A percentile compares a stretch with the other conserved stretches of the same genome.
These are phyloP conservation scores for Hippophae rhamnoides DNA, from an alignment of 306 rosid genomes.

Conservation along the genomic window DNA sequence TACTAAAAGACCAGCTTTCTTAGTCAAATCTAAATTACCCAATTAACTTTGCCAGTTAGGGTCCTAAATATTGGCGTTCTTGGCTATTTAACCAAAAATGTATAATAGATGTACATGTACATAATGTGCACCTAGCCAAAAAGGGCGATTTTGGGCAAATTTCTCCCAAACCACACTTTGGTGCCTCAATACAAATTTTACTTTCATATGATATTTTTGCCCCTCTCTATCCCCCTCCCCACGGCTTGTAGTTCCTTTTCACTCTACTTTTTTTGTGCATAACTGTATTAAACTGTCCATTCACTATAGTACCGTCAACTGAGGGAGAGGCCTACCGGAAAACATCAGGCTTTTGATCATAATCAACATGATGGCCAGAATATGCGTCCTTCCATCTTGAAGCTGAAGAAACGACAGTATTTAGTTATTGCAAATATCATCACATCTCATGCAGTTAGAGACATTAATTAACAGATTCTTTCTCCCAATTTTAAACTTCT, in stretches of 20 bases:
- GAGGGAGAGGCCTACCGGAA: slow-evolving; percentile 19
- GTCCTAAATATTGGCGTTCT: too few relatives aligned
- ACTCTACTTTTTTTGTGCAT: background rate
- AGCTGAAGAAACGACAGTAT: slow-evolving; percentile 11
- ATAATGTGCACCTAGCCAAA: too few relatives aligned
- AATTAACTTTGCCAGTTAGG: too few relatives aligned
- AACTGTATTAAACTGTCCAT: slow-evolving; percentile 1
- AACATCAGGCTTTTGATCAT: slow-evolving; percentile 35
- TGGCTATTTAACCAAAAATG: too few relatives aligned
- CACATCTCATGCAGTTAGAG: background rate
- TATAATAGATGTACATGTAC: too few relatives aligned
- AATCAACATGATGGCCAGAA: slow-evolving; percentile 32
- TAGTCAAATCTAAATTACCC: too few relatives aligned
- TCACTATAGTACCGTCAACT: background rate
- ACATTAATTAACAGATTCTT: background rate
- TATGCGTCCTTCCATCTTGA: slow-evolving; percentile 27
- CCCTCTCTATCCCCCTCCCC: too few relatives aligned
- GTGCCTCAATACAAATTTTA: too few relatives aligned
- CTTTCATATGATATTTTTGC: too few relatives aligned
- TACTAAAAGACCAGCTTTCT: too few relatives aligned
- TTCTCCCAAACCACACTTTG: too few relatives aligned
- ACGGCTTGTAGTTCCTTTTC: background rate
- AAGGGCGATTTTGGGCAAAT: too few relatives aligned
- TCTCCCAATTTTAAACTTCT: background rate
- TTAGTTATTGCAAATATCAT: background rate